Percentiles rank a stretch among this genome's conserved stretches.
phyloP scores from a whole-genome alignment of 768 basidiomycete genomes.

The Russula sp. region DNA sequence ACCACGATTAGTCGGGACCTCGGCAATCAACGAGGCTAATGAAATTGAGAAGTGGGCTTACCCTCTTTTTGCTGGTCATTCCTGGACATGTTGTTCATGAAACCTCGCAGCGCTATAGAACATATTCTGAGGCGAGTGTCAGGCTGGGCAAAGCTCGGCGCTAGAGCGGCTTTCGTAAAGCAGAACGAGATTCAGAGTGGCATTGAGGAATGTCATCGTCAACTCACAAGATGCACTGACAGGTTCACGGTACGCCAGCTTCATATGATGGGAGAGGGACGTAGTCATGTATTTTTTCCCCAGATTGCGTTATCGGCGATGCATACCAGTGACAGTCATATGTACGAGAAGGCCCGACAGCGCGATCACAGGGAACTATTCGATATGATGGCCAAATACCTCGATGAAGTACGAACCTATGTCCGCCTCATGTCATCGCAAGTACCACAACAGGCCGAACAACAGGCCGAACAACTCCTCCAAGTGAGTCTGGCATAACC shows the following conservation, averaged over 20 bases:
- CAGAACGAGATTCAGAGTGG: constrained; percentile 37
- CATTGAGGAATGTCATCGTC: constrained; percentile 32
- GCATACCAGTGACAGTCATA: not conserved
- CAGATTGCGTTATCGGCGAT: not conserved
- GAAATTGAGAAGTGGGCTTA: constrained; percentile 6
- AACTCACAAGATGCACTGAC: constrained; percentile 33
- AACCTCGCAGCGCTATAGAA: constrained; percentile 1
- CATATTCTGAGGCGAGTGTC: not conserved
- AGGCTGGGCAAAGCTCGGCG: not conserved
- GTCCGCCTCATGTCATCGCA: not conserved
- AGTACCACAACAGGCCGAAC: not conserved
- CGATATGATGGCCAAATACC: not conserved
- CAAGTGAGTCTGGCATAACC: not conserved
- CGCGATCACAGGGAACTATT: not conserved
- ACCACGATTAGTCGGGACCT: not conserved
- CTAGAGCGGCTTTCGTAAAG: constrained; percentile 25
- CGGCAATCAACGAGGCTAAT: not conserved
- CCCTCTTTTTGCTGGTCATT: not conserved
- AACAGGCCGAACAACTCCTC: not conserved
- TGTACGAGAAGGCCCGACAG: not conserved
- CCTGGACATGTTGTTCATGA: not conserved
- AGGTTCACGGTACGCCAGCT: constrained; percentile 32
- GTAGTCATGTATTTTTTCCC: not conserved
- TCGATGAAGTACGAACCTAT: not conserved
- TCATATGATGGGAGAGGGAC: not conserved